Conservation (phyloP, 2,329 filamentous ascomycete species). For the Aspergillus quadrilineatus region DNA sequence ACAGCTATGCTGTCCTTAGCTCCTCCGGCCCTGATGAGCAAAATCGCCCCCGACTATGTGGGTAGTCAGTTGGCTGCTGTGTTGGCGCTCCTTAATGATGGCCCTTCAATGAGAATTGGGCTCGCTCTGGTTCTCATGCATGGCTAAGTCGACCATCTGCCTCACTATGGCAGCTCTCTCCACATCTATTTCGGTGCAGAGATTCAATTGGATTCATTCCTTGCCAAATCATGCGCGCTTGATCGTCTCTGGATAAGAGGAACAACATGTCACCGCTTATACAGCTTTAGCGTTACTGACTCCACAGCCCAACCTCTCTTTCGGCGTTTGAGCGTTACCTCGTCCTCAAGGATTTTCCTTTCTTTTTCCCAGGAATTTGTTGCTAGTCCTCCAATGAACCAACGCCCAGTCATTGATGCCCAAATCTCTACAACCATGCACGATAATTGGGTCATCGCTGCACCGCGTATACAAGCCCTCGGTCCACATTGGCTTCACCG, state of each 20-base stretch:
- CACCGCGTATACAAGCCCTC: constrained; percentile 12
- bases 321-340: constrained; percentile 12
- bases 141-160: constrained; percentile 22
- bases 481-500: constrained; percentile 16
- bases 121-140: constrained; percentile 21
- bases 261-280: constrained; percentile 28
- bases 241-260: constrained; percentile 22
- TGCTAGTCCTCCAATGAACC: constrained; percentile 13
- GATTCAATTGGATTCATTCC: constrained; percentile 20
- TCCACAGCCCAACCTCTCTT: constrained; percentile 21
- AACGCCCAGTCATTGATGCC: constrained; percentile 26
- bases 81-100: constrained; percentile 17
- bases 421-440: constrained; percentile 19
- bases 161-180: constrained; percentile 23
- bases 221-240: constrained; percentile 22
- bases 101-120: constrained; percentile 19
- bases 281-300: constrained; percentile 20
- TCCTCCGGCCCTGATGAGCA: background rate
- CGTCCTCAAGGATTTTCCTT: constrained; percentile 14
- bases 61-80: constrained; percentile 24
- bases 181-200: constrained; percentile 19
- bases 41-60: constrained; percentile 8
- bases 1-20: background rate
- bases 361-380: constrained; percentile 16
- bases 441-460: constrained; percentile 14